Percentiles rank a stretch among this genome's conserved stretches.
These are phyloP conservation scores for Hebeloma cylindrosporum DNA, from an alignment of 768 basidiomycete genomes.

Conservation along the genomic window DNA sequence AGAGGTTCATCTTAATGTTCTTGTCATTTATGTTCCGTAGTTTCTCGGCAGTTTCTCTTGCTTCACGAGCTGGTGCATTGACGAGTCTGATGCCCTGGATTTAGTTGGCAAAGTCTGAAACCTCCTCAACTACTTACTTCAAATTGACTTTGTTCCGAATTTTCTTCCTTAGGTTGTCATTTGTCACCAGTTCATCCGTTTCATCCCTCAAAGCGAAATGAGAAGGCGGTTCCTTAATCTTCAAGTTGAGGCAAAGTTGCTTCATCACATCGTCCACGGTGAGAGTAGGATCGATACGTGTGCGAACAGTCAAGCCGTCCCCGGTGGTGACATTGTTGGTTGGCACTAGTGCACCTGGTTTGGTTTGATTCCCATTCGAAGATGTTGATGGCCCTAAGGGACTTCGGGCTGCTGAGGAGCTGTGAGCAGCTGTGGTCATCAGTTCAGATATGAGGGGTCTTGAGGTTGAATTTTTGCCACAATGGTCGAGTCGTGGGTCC, in stretches of 20 bases:
- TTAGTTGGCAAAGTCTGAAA: constrained; percentile 3
- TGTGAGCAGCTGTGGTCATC: constrained; percentile 31
- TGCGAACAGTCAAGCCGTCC: constrained; percentile 73
- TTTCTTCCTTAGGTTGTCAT: constrained; percentile 81
- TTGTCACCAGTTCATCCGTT: constrained; percentile 79
- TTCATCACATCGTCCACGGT: constrained; percentile 83
- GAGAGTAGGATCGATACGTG: constrained; percentile 82
- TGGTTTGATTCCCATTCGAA: constrained; percentile 38
- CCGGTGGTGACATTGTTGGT: constrained; percentile 83
- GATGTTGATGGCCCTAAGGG: constrained; percentile 30
- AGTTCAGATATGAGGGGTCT: constrained; percentile 4
- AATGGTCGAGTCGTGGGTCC: constrained; percentile 4
- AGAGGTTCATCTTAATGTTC: constrained; percentile 65
- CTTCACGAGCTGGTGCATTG: constrained; percentile 78
- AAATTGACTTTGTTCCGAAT: constrained; percentile 77
- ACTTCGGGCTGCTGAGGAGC: constrained; percentile 30
- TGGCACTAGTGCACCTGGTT: constrained; percentile 58
- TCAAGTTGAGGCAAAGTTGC: constrained; percentile 79
- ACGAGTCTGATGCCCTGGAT: constrained; percentile 55
- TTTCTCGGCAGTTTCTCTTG: constrained; percentile 72
- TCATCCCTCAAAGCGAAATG: constrained; percentile 82
- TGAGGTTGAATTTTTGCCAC: constrained; percentile 3
- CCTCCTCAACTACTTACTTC: constrained; percentile 50
- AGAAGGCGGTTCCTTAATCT: constrained; percentile 70
- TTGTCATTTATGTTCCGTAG: constrained; percentile 59